These are phyloP conservation scores for Pichia insulana DNA, from an alignment of 805 yeast genomes.

Conservation along the genomic window DNA sequence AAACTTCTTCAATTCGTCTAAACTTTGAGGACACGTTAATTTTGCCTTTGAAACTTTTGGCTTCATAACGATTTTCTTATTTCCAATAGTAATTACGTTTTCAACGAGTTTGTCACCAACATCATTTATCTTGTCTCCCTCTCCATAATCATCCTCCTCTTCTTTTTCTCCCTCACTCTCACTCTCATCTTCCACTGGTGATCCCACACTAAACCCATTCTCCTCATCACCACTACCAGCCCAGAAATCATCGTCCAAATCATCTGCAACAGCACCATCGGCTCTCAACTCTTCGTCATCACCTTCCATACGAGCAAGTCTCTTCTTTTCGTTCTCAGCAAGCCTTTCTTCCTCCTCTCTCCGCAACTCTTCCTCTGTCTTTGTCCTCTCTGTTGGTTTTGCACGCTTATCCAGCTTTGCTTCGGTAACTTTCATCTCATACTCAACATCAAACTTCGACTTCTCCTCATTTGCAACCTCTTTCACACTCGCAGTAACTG, in stretches of 20 bases:
- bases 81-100: constrained; percentile 27
- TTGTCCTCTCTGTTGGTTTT: constrained; percentile 74
- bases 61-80: constrained; percentile 22
- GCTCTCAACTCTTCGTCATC: constrained; percentile 25
- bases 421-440: constrained; percentile 60
- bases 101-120: no score
- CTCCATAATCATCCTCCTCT: constrained; percentile 28
- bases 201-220: constrained; percentile 35
- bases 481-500: constrained; percentile 22
- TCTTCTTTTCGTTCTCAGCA: constrained; percentile 56
- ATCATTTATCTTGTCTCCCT: constrained; percentile 19
- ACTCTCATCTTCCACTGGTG: constrained; percentile 31
- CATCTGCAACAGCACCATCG: constrained; percentile 53
- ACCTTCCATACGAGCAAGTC: constrained; percentile 71
- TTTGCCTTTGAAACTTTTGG: constrained; percentile 12
- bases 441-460: constrained; percentile 38
- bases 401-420: constrained; percentile 66
- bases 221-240: constrained; percentile 40
- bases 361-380: constrained; percentile 62
- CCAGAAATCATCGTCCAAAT: constrained; percentile 66
- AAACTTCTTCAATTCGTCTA: constrained; percentile 34
- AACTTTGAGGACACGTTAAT: constrained; percentile 40
- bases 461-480: constrained; percentile 24
- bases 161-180: constrained; percentile 32
- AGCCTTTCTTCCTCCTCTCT: constrained; percentile 52